Base-by-base conservation (phyloP, 305 asterid species). In the Solanum hybrid region DNA sequence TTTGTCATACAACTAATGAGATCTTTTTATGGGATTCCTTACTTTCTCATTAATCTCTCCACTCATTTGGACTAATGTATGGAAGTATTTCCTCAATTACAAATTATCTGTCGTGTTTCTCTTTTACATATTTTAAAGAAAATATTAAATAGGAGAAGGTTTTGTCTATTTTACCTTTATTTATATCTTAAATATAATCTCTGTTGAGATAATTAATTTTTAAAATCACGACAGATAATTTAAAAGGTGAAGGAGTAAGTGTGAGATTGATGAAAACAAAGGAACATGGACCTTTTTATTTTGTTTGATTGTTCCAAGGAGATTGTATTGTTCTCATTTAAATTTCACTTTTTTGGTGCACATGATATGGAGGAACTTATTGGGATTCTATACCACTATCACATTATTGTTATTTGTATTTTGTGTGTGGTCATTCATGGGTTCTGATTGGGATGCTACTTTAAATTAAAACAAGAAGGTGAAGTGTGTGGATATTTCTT, bases 291-390 rank as follows among this genome's bases (percentile, higher is more conserved):
- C 88, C 69, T 71, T 69, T 72, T 87, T 87, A 40, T 84, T 75
- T 76, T 37, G 66, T 87, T 87, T 87, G 89, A 56, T 87, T 87
- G 40, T 71, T 86, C 71, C 82, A 87, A 72, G 7, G 38, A 82
- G 87, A 82, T 38, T 80, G 81, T 80, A 38, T 38, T 80, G 31
- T 27, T 42, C 38, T 4, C 38, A 26, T 17, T 16, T 76, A 32
- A 76, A 32, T 76, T 76, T 32, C 40, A 26, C 37, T 81, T 81
- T 81, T 81, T 27, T 27, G 10, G 87, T 46, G 72, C 71, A 81
- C 87, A 42, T 81, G 87, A 81, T 42, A 40, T 87, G 89, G 84
- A 87, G 84, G 82, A 72, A 87, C 82, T 35, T 71, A 87, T 72
- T 87, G 84, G 72, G 89, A 87, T 86, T 26, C 81, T 66, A 32